Conservation (phyloP, 805 yeast genomes). For the Candida golubevii region DNA sequence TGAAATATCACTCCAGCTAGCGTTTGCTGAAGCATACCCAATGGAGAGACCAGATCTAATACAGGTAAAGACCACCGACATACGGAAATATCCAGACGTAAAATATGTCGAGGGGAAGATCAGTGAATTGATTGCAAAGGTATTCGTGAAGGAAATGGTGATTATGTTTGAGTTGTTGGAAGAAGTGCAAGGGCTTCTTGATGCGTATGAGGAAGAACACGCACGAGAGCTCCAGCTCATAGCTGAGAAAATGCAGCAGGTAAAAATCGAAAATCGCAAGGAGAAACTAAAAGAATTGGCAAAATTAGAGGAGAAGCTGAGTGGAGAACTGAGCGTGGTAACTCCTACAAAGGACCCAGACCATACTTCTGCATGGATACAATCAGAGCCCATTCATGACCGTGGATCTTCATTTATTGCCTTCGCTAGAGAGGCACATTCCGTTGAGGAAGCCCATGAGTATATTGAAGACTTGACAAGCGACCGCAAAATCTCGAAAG, state of each 20-base stretch:
- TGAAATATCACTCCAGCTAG: slow-evolving; percentile 55
- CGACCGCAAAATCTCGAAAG: slow-evolving; percentile 63
- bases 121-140: slow-evolving; percentile 43
- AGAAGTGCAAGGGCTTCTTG: slow-evolving; percentile 53
- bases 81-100: slow-evolving; percentile 36
- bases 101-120: slow-evolving; percentile 44
- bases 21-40: slow-evolving; percentile 74
- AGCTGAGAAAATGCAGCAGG: slow-evolving; percentile 23
- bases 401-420: slow-evolving; percentile 84
- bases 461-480: slow-evolving; percentile 48
- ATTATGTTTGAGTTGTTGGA: slow-evolving; percentile 74
- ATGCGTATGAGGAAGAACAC: slow-evolving; percentile 22
- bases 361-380: slow-evolving; percentile 67
- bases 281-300: slow-evolving; percentile 1
- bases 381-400: slow-evolving; percentile 75
- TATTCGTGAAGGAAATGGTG: slow-evolving; percentile 60
- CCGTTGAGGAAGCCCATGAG: slow-evolving; percentile 63
- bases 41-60: slow-evolving; percentile 55
- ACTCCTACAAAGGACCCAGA: slow-evolving; percentile 23
- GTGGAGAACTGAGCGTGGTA: background rate
- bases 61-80: slow-evolving; percentile 44
- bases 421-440: slow-evolving; percentile 56
- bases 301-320: background rate
- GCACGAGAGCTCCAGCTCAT: slow-evolving; percentile 1
- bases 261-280: slow-evolving; percentile 1